A percentile compares a stretch with the other conserved stretches of the same genome.
These are phyloP conservation scores for Aspergillus versicolor DNA, from an alignment of 2,329 filamentous ascomycete species.

Conservation along the genomic window DNA sequence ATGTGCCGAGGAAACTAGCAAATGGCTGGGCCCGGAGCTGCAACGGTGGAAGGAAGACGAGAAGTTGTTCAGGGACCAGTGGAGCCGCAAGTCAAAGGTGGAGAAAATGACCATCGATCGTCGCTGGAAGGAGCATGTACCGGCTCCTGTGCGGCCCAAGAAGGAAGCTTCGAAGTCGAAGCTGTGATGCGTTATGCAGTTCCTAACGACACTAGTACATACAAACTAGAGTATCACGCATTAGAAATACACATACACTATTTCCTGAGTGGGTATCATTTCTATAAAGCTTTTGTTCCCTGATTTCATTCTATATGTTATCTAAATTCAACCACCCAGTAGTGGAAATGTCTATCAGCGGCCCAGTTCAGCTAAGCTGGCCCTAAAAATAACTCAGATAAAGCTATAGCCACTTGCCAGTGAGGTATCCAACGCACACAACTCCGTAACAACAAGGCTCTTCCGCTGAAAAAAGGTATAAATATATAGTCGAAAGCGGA, in stretches of 20 bases:
- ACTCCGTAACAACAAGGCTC: constrained; percentile 1
- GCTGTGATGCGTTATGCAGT: constrained; percentile 18
- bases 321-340: constrained; percentile 1
- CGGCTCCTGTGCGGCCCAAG: constrained; percentile 29
- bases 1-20: constrained; percentile 61
- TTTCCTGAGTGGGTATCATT: neutral
- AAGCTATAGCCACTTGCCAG: neutral
- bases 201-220: neutral
- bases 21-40: constrained; percentile 60
- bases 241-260: neutral
- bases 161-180: constrained; percentile 27
- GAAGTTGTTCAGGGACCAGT: constrained; percentile 54
- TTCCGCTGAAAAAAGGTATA: neutral
- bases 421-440: constrained; percentile 3
- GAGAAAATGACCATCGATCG: constrained; percentile 60
- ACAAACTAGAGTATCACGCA: neutral
- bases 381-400: neutral
- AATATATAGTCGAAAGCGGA: neutral
- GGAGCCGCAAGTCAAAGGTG: constrained; percentile 49
- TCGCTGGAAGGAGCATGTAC: constrained; percentile 50
- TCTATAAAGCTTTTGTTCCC: neutral
- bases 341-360: constrained; percentile 16
- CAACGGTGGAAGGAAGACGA: constrained; percentile 59
- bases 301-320: constrained; percentile 9
- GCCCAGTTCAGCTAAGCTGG: neutral